phyloP scores from a whole-genome alignment of 768 basidiomycete genomes.

The Clavulina sp. region DNA sequence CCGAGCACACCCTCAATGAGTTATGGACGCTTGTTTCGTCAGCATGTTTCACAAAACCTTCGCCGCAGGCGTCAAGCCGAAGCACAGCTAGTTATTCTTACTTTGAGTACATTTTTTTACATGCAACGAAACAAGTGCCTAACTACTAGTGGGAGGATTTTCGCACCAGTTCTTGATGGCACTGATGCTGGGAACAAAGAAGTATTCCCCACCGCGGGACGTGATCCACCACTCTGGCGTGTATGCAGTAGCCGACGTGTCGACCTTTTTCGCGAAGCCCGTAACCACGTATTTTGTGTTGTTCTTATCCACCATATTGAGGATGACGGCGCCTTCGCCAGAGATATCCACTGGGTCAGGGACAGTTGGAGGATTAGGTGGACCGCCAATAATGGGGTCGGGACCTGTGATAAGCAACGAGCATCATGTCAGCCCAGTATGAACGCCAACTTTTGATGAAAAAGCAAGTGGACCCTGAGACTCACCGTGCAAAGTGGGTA shows the following conservation, averaged over 20 bases:
- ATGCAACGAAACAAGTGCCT: too few relatives aligned
- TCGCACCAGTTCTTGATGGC: too few relatives aligned
- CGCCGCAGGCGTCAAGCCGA: too few relatives aligned
- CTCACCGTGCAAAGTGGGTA: neutral
- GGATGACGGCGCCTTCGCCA: neutral
- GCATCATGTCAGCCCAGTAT: neutral
- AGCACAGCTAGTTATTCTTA: too few relatives aligned
- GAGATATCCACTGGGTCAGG: neutral
- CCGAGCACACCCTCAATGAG: too few relatives aligned
- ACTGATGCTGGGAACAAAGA: slow-evolving; percentile 7
- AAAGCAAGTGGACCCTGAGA: neutral
- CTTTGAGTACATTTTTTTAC: too few relatives aligned
- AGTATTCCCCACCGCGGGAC: slow-evolving; percentile 6
- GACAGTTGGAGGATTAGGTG: neutral
- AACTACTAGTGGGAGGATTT: too few relatives aligned
- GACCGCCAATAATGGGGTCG: slow-evolving; percentile 6
- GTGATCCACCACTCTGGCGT: neutral
- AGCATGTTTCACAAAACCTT: too few relatives aligned
- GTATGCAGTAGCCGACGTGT: neutral
- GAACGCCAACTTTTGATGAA: neutral
- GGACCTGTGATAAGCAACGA: neutral
- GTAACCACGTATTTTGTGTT: neutral
- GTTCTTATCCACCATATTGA: slow-evolving; percentile 1
- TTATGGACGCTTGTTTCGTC: too few relatives aligned
- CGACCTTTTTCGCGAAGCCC: neutral